These are phyloP conservation scores for Aspergillus hiratsukae DNA, from an alignment of 2,329 filamentous ascomycete genomes.

Conservation along the genomic window DNA sequence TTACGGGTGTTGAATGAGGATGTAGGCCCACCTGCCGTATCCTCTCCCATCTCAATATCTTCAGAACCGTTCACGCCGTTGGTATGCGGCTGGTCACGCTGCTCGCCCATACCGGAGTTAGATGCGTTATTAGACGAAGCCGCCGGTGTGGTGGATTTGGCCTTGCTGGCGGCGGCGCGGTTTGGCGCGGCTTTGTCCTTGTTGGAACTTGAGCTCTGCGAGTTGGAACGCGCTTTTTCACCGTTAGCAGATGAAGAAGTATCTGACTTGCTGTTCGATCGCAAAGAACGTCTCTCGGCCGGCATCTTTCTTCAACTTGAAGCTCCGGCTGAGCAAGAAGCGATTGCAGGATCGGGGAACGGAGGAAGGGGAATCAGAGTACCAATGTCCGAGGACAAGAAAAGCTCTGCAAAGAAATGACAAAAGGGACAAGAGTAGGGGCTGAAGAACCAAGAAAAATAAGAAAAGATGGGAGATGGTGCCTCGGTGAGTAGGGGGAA, in stretches of 20 bases:
- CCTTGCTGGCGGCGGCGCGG: constrained; percentile 40
- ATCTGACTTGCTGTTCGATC: constrained; percentile 46
- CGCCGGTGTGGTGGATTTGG: constrained; percentile 36
- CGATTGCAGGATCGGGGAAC: constrained; percentile 22
- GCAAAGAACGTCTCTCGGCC: constrained; percentile 43
- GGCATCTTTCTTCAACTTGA: constrained; percentile 40
- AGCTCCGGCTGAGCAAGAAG: constrained; percentile 29
- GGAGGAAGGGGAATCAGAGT: constrained; percentile 23
- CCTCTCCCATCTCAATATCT: constrained; percentile 68
- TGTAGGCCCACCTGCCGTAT: constrained; percentile 49
- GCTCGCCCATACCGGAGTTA: constrained; percentile 56
- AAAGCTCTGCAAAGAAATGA: constrained; percentile 14
- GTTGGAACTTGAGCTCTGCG: constrained; percentile 39
- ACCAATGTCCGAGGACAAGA: constrained; percentile 12
- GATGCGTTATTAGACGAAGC: constrained; percentile 32
- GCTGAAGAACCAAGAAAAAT: constrained; percentile 4
- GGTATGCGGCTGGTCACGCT: constrained; percentile 63
- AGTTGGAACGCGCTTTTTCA: constrained; percentile 42
- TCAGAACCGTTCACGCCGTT: constrained; percentile 63
- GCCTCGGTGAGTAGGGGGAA: constrained; percentile 8
- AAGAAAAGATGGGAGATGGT: constrained; percentile 19
- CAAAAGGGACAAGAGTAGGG: constrained; percentile 7
- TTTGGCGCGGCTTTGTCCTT: constrained; percentile 44
- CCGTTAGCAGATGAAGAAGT: constrained; percentile 45
- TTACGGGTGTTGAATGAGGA: constrained; percentile 56